Base-by-base conservation (phyloP, 495 filamentous ascomycete genomes). In the Durotheca rogersii region DNA sequence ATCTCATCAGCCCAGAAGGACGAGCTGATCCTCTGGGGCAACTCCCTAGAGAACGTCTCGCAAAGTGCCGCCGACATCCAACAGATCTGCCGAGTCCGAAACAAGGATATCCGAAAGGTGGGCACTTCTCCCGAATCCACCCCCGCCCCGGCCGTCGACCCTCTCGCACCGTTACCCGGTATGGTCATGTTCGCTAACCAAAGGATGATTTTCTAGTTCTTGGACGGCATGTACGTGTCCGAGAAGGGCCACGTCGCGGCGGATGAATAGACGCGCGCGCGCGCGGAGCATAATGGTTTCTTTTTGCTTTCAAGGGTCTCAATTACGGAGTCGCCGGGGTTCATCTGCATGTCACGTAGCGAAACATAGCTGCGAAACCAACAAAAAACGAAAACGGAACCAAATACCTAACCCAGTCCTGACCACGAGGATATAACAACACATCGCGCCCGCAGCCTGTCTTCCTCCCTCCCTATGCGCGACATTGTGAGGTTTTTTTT, bases 51-150 rank as follows among this genome's bases (percentile, higher is more conserved):
- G 82, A 82, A 82, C 71, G 93, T 98, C 48, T 96, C 92, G 64
- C 93, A 98, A 81, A 89, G 84, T 67, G 93, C 93, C 47, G 93
- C 93, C 68, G 93, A 97, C 71, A 96, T 98, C 73, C 93, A 98
- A 82, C 93, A 98, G 77, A 90, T 92, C 76, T 98, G 93, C 87
- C 81, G 86, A 76, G 93, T 96, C 73, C 83, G 88, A 69, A 97
- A 98, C 86, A 98, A 98, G 89, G 93, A 98, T 95, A 97, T 98
- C 81, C 90, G 94, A 78, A 96, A 97, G 89, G 89, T 95, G 53
- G 38, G 47, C 34, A 52, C n/a, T 9, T 27, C 9, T 27, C 7
- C 14, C 27, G 11, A 30, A 29, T 19, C 31, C 17, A 14, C n/a
- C 16, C 23, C 3, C 12, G 1, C n/a, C n/a, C n/a, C n/a, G n/a